Percentiles rank a stretch among this genome's conserved stretches.
phyloP scores from a whole-genome alignment of 2,329 filamentous ascomycete species.

The Colletotrichum spinosum region DNA sequence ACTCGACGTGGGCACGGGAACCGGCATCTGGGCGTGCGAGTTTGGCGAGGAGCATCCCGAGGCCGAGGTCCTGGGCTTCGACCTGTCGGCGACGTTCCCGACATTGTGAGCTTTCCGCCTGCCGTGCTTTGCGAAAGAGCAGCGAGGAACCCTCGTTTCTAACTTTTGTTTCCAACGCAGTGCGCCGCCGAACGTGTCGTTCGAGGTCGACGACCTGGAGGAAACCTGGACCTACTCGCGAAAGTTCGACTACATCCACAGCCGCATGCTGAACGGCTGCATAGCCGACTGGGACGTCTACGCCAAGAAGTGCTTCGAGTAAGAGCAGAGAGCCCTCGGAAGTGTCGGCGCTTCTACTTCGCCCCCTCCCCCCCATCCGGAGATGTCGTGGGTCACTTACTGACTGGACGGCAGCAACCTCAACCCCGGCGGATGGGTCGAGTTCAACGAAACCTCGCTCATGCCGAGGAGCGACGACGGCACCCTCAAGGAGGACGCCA shows the following conservation, averaged over 20 bases:
- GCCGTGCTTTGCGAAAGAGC: no score
- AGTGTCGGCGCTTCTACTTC: no score
- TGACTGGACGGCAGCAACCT: constrained; percentile 41
- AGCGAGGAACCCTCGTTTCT: not conserved
- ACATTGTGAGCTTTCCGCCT: constrained; percentile 40
- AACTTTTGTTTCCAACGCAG: not conserved
- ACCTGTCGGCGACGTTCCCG: constrained; percentile 55
- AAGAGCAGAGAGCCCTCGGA: not conserved
- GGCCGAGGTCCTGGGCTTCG: constrained; percentile 49
- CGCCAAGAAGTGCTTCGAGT: constrained; percentile 46
- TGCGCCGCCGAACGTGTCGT: constrained; percentile 57
- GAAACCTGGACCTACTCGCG: constrained; percentile 45
- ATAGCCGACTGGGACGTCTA: constrained; percentile 9
- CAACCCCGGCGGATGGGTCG: constrained; percentile 56
- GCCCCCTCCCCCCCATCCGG: not conserved
- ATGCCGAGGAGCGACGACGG: constrained; percentile 54
- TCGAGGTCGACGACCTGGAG: constrained; percentile 54
- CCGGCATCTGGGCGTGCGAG: constrained; percentile 58
- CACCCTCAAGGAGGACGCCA: constrained; percentile 44
- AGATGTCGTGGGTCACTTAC: not conserved
- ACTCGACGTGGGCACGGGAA: constrained; percentile 61
- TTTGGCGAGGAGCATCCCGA: constrained; percentile 45
- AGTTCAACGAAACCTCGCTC: constrained; percentile 55
- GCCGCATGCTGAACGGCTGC: constrained; percentile 14
- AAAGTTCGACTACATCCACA: constrained; percentile 29